A percentile compares a stretch with the other conserved stretches of the same genome.
phyloP scores from a whole-genome alignment of 192 early-diverging fungal genomes.

The Podochytrium sp. region DNA sequence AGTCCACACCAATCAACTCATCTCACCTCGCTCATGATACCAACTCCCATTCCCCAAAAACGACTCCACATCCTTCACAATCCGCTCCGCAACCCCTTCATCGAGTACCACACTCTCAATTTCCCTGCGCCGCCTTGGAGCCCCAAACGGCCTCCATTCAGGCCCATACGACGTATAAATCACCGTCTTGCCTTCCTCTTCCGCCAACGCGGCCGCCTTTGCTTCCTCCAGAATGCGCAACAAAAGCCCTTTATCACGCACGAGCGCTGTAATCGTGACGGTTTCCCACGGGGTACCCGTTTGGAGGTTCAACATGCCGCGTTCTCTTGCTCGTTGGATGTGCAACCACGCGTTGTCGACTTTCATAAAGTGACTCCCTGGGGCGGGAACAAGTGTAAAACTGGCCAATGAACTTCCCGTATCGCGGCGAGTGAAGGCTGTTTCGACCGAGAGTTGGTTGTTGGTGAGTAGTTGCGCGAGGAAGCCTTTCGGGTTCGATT shows the following conservation, averaged over 20 bases:
- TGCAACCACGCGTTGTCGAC: slow-evolving; percentile 83
- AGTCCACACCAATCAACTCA: slow-evolving; percentile 66
- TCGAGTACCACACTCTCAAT: slow-evolving; percentile 51
- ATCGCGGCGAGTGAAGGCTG: slow-evolving; percentile 81
- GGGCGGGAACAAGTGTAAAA: slow-evolving; percentile 90
- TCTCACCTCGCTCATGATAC: slow-evolving; percentile 66
- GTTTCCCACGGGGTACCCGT: slow-evolving; percentile 95
- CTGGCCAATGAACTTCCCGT: slow-evolving; percentile 84
- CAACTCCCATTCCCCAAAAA: slow-evolving; percentile 52
- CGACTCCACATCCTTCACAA: slow-evolving; percentile 46
- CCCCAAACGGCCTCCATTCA: slow-evolving; percentile 96
- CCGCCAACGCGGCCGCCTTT: slow-evolving; percentile 76
- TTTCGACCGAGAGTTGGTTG: slow-evolving; percentile 83
- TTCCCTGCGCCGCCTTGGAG: slow-evolving; percentile 80
- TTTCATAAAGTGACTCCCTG: slow-evolving; percentile 85
- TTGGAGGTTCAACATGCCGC: slow-evolving; percentile 72
- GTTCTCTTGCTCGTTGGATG: slow-evolving; percentile 34
- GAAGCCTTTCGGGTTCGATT: slow-evolving; percentile 27
- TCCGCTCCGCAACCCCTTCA: slow-evolving; percentile 33
- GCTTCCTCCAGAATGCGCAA: slow-evolving; percentile 79
- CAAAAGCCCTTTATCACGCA: slow-evolving; percentile 79
- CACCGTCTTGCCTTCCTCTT: slow-evolving; percentile 94
- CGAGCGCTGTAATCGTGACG: slow-evolving; percentile 88
- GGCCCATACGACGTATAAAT: slow-evolving; percentile 93
- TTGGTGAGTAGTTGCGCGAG: slow-evolving; percentile 44